Base-by-base conservation (phyloP, 1,284 basidiomycete species). In the Fomitiporia mediterranea region DNA sequence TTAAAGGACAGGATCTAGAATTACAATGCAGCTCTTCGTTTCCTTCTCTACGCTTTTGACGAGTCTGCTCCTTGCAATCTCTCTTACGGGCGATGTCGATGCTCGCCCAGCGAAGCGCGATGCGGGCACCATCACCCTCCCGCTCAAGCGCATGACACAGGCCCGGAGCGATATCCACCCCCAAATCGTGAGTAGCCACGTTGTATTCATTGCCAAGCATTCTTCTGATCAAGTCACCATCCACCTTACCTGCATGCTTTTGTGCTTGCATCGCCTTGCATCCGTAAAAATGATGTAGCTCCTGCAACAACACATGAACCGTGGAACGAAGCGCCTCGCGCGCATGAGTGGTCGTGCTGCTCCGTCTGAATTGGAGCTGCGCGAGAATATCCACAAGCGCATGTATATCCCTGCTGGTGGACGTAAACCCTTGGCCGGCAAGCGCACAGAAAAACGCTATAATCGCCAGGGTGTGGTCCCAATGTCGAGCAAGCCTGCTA, bases 291-390 rank as follows among this genome's bases (percentile, higher is more conserved):
- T 64, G n/a, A n/a, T n/a, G n/a, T n/a, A 90, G 88, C 69, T 78
- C 55, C 69, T 84, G 44, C 87, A 89, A 68, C 88, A 86, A 69
- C 76, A 85, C 64, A 79, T 86, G 60, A 90, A 89, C 70, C 80
- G 81, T 51, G 75, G 79, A 54, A 72, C 80, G 57, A 79, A 75
- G 57, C 85, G 89, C 55, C 74, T 83, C 56, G 86, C 87, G 3
- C 82, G 77, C 54, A 86, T 91, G 82, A 81, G 79, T 6, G 81
- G 84, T 17, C 78, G 78, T 43, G 70, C 71, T 13, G 73, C 67
- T 7, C 84, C 83, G 2, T 72, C 77, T 25, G 71, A 73, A 37
- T 69, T 74, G 28, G 73, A 78, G 21, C 74, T 89, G 50, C 70
- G 72, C 37, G 71, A 67, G 15, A 78, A 76, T 56, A 68, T 90